Percentiles rank a stretch among this genome's conserved stretches.
Conservation (phyloP, 768 basidiomycete species). For the Ramaria rubella region DNA sequence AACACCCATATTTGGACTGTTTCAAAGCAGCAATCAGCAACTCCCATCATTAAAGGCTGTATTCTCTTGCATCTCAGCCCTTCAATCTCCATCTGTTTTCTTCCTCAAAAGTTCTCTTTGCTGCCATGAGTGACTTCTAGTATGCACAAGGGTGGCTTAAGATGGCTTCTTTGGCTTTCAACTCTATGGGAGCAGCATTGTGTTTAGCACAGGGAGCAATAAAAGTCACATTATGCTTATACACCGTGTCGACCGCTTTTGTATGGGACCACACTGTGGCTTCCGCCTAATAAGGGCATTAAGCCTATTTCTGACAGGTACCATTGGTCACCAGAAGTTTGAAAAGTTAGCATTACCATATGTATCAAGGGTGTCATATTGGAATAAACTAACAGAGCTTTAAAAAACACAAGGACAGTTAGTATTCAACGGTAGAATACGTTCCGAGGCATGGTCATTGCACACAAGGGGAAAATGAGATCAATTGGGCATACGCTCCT, state of each 20-base stretch:
- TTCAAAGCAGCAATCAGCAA: constrained; percentile 5
- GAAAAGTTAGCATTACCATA: too few species aligned
- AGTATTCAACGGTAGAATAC: too few species aligned
- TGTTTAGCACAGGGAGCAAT: constrained; percentile 56
- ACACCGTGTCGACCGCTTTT: constrained; percentile 48
- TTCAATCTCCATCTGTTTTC: constrained; percentile 71
- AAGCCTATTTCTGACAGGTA: constrained; percentile 12
- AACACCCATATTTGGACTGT: too few species aligned
- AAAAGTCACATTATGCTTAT: constrained; percentile 57
- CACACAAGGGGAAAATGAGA: too few species aligned
- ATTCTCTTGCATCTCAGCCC: constrained; percentile 55
- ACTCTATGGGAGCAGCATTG: constrained; percentile 43
- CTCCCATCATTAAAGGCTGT: constrained; percentile 58
- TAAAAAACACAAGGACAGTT: too few species aligned
- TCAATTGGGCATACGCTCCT: too few species aligned
- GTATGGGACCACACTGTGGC: constrained; percentile 45
- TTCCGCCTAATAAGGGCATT: constrained; percentile 39
- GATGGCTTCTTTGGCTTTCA: constrained; percentile 39
- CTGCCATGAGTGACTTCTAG: constrained; percentile 48
- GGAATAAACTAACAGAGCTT: too few species aligned
- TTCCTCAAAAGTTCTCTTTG: constrained; percentile 58
- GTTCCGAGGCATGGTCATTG: too few species aligned
- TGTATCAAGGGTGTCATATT: too few species aligned
- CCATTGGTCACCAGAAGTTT: too few species aligned
- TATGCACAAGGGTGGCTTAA: constrained; percentile 46